These are phyloP conservation scores for Cetraspora pellucida DNA, from an alignment of 192 early-diverging fungal genomes.

Conservation along the genomic window DNA sequence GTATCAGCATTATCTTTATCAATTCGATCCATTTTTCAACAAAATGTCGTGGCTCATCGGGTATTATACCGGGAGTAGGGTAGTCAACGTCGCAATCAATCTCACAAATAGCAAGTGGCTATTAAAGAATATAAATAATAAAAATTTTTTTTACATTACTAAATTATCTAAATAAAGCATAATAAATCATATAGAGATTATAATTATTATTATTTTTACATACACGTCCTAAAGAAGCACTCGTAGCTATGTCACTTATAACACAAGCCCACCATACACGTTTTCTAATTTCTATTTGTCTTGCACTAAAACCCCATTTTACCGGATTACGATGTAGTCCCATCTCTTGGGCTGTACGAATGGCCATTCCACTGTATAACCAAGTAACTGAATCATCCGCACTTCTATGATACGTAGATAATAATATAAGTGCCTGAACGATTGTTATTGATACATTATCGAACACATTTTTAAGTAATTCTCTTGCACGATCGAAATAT, in stretches of 20 bases:
- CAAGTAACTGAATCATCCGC: constrained; percentile 66
- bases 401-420: constrained; percentile 68
- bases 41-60: not conserved
- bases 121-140: not conserved
- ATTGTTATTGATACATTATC: constrained; percentile 58
- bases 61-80: constrained; percentile 32
- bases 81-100: constrained; percentile 49
- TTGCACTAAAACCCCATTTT: constrained; percentile 52
- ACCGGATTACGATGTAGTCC: constrained; percentile 71
- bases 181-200: not conserved
- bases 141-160: not conserved
- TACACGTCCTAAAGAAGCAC: constrained; percentile 64
- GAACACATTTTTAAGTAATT: constrained; percentile 69
- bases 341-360: constrained; percentile 73
- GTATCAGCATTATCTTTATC: constrained; percentile 37
- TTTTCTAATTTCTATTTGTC: constrained; percentile 64
- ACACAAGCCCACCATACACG: constrained; percentile 79
- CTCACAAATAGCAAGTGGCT: constrained; percentile 43
- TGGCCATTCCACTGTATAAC: constrained; percentile 78
- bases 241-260: constrained; percentile 67
- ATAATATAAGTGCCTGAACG: constrained; percentile 66
- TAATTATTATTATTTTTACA: not conserved
- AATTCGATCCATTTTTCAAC: constrained; percentile 28
- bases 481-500: constrained; percentile 71
- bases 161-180: not conserved